phyloP scores from a whole-genome alignment of 257 asterid species.

The Mentha longifolia region DNA sequence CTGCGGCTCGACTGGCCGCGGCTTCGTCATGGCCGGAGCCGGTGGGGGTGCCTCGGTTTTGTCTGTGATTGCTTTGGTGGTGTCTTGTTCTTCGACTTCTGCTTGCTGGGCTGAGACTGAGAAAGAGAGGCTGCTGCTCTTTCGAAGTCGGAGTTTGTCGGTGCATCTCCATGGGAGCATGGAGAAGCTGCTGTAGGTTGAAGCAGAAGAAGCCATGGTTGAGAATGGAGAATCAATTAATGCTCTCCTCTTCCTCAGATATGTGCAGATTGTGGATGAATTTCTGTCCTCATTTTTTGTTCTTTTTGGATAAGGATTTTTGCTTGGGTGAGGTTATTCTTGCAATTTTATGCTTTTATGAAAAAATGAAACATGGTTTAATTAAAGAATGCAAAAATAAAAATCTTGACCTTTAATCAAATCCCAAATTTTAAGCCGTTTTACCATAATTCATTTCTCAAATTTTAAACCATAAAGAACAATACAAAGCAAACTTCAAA shows the following conservation, averaged over 20 bases:
- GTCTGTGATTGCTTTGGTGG: slow-evolving; percentile 37
- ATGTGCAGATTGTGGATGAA: neutral
- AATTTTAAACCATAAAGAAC: too few relatives aligned
- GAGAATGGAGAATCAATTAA: neutral
- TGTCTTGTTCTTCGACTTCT: slow-evolving; percentile 44
- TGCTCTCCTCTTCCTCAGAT: neutral
- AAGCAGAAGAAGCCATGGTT: slow-evolving; percentile 70
- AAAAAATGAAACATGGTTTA: too few relatives aligned
- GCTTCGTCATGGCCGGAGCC: slow-evolving; percentile 35
- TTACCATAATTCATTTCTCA: too few relatives aligned
- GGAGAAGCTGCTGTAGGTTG: slow-evolving; percentile 63
- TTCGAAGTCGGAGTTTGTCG: slow-evolving; percentile 37
- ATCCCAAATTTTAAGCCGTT: too few relatives aligned
- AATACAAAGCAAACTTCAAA: too few relatives aligned
- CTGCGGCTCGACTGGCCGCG: slow-evolving; percentile 70
- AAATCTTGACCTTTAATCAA: too few relatives aligned
- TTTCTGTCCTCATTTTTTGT: slow-evolving; percentile 22
- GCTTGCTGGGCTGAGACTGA: slow-evolving; percentile 57
- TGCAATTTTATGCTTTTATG: too few relatives aligned
- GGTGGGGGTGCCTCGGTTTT: slow-evolving; percentile 9
- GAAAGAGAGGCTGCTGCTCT: slow-evolving; percentile 30
- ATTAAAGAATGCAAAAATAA: too few relatives aligned
- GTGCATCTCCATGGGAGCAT: slow-evolving; percentile 50
- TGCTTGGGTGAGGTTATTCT: too few relatives aligned
- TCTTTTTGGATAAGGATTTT: neutral